Evolutionary conservation across 805 yeast species (phyloP).

Genomic region (Barnettozyma californica): DNA sequence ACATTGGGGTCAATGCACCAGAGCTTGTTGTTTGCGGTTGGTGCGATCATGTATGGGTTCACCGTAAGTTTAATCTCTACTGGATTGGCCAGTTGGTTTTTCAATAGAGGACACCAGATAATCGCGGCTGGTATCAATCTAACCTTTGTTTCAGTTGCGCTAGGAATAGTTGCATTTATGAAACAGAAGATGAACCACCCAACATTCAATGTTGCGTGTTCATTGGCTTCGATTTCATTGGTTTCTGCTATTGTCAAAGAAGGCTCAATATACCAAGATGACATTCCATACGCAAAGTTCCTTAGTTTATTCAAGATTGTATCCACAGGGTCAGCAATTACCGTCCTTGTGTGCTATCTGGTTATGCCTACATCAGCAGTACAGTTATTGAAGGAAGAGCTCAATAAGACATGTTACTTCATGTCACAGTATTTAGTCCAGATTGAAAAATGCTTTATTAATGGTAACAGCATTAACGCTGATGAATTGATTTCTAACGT

Average conservation of each 20-base stretch:
- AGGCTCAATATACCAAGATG: constrained; percentile 56
- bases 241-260: constrained; percentile 71
- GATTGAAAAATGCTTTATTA: constrained; percentile 44
- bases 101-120: constrained; percentile 39
- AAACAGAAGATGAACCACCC: constrained; percentile 63
- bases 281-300: constrained; percentile 50
- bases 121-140: constrained; percentile 51
- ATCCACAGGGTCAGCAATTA: constrained; percentile 50
- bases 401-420: constrained; percentile 47
- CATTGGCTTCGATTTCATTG: constrained; percentile 65
- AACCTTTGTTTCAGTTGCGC: constrained; percentile 44
- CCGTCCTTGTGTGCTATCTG: constrained; percentile 55
- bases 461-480: constrained; percentile 35
- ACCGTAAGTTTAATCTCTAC: constrained; percentile 48
- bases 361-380: constrained; percentile 62
- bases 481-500: constrained; percentile 29
- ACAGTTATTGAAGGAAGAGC: constrained; percentile 34
- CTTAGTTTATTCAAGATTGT: constrained; percentile 53
- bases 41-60: constrained; percentile 50
- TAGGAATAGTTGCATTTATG: constrained; percentile 64
- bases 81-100: constrained; percentile 42
- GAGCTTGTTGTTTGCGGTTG: constrained; percentile 54
- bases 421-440: constrained; percentile 45
- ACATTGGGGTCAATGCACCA: constrained; percentile 79
- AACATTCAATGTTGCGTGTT: constrained; percentile 77